These are phyloP conservation scores for Vitis rupestris DNA, from an alignment of 164 flowering plant species.

Conservation along the genomic window DNA sequence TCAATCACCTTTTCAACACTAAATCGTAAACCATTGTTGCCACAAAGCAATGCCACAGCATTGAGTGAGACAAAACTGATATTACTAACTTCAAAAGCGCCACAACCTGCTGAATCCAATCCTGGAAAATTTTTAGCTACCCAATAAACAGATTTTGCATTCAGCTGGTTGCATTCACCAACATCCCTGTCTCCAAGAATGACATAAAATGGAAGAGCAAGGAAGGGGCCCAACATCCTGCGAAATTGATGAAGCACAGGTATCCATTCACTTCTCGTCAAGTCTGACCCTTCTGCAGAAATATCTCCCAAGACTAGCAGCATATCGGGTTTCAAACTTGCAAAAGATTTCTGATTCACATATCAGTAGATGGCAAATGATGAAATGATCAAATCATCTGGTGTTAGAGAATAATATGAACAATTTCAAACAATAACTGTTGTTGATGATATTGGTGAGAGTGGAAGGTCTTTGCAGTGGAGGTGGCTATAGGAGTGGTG, in stretches of 20 bases:
- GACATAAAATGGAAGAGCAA: conserved; percentile 57
- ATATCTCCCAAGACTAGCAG: conserved; percentile 71
- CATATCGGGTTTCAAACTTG: conserved; percentile 66
- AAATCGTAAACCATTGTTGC: conserved; percentile 49
- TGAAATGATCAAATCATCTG: conserved; percentile 3
- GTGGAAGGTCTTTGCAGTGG: too few species aligned
- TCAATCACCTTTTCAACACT: conserved; percentile 59
- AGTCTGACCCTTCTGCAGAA: conserved; percentile 56
- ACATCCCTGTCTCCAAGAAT: conserved; percentile 72
- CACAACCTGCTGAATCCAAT: conserved; percentile 60
- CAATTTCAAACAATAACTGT: neutral
- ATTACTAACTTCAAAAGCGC: conserved; percentile 58
- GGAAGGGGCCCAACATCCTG: conserved; percentile 53
- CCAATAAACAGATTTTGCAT: conserved; percentile 32
- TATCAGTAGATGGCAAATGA: conserved; percentile 1
- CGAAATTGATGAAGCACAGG: conserved; percentile 60
- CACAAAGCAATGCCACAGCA: conserved; percentile 68
- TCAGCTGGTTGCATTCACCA: conserved; percentile 52
- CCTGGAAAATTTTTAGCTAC: conserved; percentile 57
- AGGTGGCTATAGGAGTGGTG: too few species aligned
- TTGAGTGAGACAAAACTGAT: conserved; percentile 67
- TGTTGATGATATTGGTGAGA: too few species aligned
- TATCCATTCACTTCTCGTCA: conserved; percentile 47
- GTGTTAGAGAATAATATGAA: neutral
- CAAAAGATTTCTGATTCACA: conserved; percentile 56